Evolutionary conservation across 495 filamentous ascomycete species (phyloP), one percentile per base, ranked within the genome.

Genomic region (Sporormia fimetaria): DNA sequence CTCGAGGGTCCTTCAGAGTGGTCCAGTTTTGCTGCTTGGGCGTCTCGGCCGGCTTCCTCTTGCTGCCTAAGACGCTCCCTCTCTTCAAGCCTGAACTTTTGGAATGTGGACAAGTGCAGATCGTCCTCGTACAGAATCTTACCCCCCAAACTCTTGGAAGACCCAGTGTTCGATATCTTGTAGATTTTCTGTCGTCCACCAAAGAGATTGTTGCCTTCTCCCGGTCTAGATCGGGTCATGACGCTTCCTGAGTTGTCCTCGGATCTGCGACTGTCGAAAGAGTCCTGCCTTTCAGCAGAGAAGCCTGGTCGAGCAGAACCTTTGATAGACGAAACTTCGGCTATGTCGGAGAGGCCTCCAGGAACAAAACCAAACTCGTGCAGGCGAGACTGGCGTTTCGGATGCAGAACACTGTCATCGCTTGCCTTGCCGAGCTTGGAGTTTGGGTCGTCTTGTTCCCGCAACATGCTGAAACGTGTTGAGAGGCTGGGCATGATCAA

Each of bases 151-250:
- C 51, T 65, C 42, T 56, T 72, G 0, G 59, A 62, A 1, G 67
- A 61, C 14, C 57, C 61, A 21, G 60, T 58, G 16, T 58, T 63
- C 0, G 85, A 73, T 33, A 98, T 85, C 51, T 86, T 90, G 63
- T 90, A 96, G 16, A 96, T 76, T 62, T 96, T 98, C 55, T 98
- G 90, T 21, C 90, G 75, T 7, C 92, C 90, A 37, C 90, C 90
- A 64, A 98, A 98, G 44, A 98, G 58, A 51, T 84, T 83, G 62
- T 96, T 98, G 14, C 87, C 85, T 61, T 96, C 90, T 1, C 73
- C 78, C 7, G 83, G 83, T 51, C 87, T 78, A n/a, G 75, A 64
- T 26, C 90, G 71, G 56, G 69, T 81, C 80, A 96, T 87, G 10
- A 95, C 72, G 55, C 84, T 83, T 0, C 71, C 78, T 6, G 63